Conservation (phyloP, 2,329 filamentous ascomycete genomes). For the Fusarium caatingaense region DNA sequence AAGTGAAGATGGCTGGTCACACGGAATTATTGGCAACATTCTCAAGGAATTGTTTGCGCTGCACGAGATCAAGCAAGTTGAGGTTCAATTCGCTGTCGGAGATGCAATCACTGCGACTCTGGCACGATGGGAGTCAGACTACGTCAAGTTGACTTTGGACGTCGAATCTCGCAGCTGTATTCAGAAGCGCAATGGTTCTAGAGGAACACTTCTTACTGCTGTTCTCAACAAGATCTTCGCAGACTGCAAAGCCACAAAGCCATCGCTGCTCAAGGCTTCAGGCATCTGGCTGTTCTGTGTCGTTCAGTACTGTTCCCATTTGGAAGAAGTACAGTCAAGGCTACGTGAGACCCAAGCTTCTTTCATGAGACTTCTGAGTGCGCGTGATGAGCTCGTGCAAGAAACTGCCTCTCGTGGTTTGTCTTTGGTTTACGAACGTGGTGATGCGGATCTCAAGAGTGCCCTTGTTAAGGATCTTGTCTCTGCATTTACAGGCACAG, state of each 20-base stretch:
- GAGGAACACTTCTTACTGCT: conserved; percentile 58
- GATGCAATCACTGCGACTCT: conserved; percentile 85
- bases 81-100: conserved; percentile 90
- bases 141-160: conserved; percentile 79
- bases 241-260: conserved; percentile 87
- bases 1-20: conserved; percentile 48
- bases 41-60: conserved; percentile 77
- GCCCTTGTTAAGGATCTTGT: conserved; percentile 90
- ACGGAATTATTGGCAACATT: conserved; percentile 63
- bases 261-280: conserved; percentile 88
- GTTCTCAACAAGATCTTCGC: conserved; percentile 78
- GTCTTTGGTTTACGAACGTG: conserved; percentile 93
- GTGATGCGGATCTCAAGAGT: conserved; percentile 81
- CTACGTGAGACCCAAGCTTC: conserved; percentile 84
- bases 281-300: conserved; percentile 95
- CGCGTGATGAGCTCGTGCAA: conserved; percentile 93
- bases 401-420: conserved; percentile 93
- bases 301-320: conserved; percentile 87
- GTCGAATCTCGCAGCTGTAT: conserved; percentile 65
- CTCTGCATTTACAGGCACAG: conserved; percentile 84
- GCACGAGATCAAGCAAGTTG: conserved; percentile 85
- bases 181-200: conserved; percentile 53
- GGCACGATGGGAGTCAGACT: conserved; percentile 85
- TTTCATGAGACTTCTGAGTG: conserved; percentile 88
- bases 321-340: conserved; percentile 77